Evolutionary conservation across 805 yeast species (phyloP), one percentile per base, ranked within the genome.

Genomic region (Alloascoidea hylecoeti): DNA sequence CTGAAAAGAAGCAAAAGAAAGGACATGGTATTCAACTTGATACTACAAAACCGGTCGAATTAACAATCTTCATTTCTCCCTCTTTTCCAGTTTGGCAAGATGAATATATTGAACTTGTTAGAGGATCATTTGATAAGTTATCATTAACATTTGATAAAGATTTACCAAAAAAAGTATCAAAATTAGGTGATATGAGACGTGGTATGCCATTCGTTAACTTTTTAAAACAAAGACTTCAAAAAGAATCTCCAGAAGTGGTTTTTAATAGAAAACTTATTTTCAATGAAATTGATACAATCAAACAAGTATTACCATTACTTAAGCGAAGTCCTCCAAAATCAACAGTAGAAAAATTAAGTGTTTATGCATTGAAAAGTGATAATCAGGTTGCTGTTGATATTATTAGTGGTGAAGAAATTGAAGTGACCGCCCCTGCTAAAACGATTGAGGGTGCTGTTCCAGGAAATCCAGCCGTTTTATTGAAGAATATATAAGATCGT

Each of bases 191-290:
- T 52, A 83, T 88, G 82, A 92, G 92, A 72, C 79, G 94, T 50
- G 96, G 95, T 42, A 92, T 92, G 97, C 97, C 97, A 42, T 89
- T 88, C 58, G 86, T 92, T 44, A 78, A 89, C 46, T 64, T 74
- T 49, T 66, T 92, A 58, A 88, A 92, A 61, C 83, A 78, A 55
- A 76, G 94, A 63, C 68, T 92, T 47, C 52, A 48, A 39, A 60
- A 60, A 38, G 94, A 82, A 53, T 60, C 77, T 18, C 77, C 95
- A 15, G 74, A 71, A 39, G 71, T 72, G 38, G 95, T 92, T 17
- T 85, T 92, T 68, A 78, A 86, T 68, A 75, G 97, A 64, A 80
- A 88, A 60, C 72, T 89, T 47, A 68, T 78, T 23, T 92, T 85
- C 59, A 68, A 77, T 57, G 98, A 92, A 66, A 46, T 51, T 15